Percentiles rank a stretch among this genome's conserved stretches.
These are phyloP conservation scores for Rhodotorula sp. DNA, from an alignment of 1,284 basidiomycete genomes.

Conservation along the genomic window DNA sequence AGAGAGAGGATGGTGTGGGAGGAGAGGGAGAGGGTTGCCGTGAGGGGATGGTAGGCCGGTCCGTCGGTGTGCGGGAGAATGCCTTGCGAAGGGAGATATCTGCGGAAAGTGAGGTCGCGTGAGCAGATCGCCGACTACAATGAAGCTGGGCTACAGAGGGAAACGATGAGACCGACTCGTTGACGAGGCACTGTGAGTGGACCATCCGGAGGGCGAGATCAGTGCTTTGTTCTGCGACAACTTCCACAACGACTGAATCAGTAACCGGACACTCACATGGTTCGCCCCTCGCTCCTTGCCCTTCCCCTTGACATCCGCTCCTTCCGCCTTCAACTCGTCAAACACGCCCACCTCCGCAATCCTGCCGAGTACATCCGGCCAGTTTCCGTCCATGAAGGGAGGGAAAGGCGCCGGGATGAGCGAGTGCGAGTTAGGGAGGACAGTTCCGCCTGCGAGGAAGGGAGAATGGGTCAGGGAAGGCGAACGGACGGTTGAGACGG, in stretches of 20 bases:
- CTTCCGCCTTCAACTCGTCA: constrained; percentile 10
- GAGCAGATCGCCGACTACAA: too few relatives aligned
- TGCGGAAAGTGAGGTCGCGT: constrained; percentile 40
- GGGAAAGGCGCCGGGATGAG: constrained; percentile 47
- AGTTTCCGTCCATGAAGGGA: constrained; percentile 42
- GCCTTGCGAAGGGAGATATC: constrained; percentile 80
- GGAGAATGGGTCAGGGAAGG: neutral
- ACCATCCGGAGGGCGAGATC: too few relatives aligned
- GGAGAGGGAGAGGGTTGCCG: constrained; percentile 83
- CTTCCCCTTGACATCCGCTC: constrained; percentile 7
- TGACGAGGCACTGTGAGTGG: constrained; percentile 34
- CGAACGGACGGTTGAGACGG: neutral
- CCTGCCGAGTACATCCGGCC: constrained; percentile 45
- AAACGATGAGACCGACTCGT: constrained; percentile 26
- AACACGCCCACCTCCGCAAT: constrained; percentile 45
- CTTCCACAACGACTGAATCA: too few relatives aligned
- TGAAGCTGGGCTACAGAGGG: too few relatives aligned
- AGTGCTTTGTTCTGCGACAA: too few relatives aligned
- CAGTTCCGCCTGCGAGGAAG: constrained; percentile 23
- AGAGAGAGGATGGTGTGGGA: constrained; percentile 77
- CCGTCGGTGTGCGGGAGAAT: constrained; percentile 97
- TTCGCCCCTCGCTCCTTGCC: constrained; percentile 25
- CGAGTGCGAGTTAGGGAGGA: constrained; percentile 31
- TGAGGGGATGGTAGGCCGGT: constrained; percentile 78
- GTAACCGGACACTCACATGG: constrained; percentile 15